Evolutionary conservation across 331 rosid species (phyloP).

Genomic region (Acacia concinna): DNA sequence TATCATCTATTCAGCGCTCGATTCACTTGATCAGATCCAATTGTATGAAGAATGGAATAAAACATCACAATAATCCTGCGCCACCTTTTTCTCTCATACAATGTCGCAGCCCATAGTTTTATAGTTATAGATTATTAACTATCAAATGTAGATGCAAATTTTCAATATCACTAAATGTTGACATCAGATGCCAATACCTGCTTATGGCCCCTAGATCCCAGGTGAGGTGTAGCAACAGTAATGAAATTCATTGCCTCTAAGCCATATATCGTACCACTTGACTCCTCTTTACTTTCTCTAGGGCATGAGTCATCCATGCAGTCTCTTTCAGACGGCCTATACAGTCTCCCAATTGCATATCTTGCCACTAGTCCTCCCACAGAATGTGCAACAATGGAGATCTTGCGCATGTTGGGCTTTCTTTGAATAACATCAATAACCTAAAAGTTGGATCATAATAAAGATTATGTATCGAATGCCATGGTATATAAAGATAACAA

Average conservation of each 20-base stretch:
- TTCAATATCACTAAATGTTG: constrained; percentile 11
- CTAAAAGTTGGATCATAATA: constrained; percentile 40
- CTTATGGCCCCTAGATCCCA: constrained; percentile 96
- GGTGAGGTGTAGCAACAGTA: constrained; percentile 95
- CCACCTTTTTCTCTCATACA: background rate
- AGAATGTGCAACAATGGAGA: constrained; percentile 91
- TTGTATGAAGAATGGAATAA: background rate
- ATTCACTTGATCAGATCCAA: background rate
- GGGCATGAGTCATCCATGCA: constrained; percentile 33
- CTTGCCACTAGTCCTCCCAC: constrained; percentile 97
- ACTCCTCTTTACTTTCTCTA: constrained; percentile 35
- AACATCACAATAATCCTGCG: background rate
- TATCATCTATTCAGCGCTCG: background rate
- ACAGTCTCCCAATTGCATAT: constrained; percentile 83
- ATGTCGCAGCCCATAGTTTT: background rate
- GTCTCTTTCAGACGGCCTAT: constrained; percentile 55
- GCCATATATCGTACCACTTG: constrained; percentile 68
- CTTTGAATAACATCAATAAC: constrained; percentile 68
- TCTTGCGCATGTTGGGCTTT: constrained; percentile 66
- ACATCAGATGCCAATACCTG: constrained; percentile 56
- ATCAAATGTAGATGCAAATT: background rate
- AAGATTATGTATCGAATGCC: constrained; percentile 16
- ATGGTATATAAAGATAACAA: constrained; percentile 10
- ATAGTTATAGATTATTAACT: background rate
- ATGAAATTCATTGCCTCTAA: constrained; percentile 85